Evolutionary conservation across 768 basidiomycete genomes (phyloP), one percentile per base, ranked within the genome.

Genomic region (Pleurotus djamor): DNA sequence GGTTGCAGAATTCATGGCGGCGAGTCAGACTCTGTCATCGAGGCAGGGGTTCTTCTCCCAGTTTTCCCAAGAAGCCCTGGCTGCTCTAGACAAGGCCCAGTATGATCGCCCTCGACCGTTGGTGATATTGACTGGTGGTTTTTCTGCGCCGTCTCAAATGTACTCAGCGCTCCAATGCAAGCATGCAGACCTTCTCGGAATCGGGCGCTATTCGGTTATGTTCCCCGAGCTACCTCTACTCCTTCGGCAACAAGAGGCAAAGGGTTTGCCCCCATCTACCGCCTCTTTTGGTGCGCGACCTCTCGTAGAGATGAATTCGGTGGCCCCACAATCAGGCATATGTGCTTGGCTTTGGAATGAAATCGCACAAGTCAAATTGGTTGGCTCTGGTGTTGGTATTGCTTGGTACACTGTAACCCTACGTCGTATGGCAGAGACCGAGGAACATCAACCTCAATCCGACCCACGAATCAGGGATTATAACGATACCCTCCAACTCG

Each of bases 121-220:
- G 5, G 77, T 95, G 63, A 74, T 95, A 33, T 81, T 96, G 32
- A 95, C 94, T 0, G 94, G 94, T 33, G 92, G 92, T 21, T 80
- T 96, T 43, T 76, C 80, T 21, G 84, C 87, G 0, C 82, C 84
- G 13, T 71, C 78, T 0, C 78, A 83, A 34, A 75, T 94, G 41
- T 70, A 77, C 9, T 68, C 73, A 13, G 89, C 83, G 1, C 77
- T 93, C 13, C 62, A 67, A 0, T 72, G 80, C 7, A 72, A 71
- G 4, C 84, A 92, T 59, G 83, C 92, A 0, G 81, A 96, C 69
- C 76, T 95, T 21, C 75, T 94, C 35, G 94, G 94, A 0, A 76
- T 96, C 14, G 94, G 86, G 5, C 79, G 94, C 58, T 77, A 78
- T 12, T 80, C 92, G 0, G 71, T 91, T 16, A 69, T 85, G 6